A percentile compares a stretch with the other conserved stretches of the same genome.
Conservation (phyloP, 495 filamentous ascomycete species). For the Penicillium riverlandense region DNA sequence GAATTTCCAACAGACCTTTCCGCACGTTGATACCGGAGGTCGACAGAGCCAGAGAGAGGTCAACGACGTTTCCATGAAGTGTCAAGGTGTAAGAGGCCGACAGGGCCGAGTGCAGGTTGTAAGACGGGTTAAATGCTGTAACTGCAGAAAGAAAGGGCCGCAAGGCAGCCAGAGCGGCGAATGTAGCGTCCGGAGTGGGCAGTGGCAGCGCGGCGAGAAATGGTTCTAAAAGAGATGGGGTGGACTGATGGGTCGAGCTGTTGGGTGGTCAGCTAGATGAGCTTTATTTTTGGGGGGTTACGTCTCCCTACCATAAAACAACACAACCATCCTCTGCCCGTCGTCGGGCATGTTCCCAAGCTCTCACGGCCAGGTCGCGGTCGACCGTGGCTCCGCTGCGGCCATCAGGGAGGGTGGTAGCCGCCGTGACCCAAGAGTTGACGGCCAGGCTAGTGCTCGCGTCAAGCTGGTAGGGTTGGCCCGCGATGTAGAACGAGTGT, state of each 20-base stretch:
- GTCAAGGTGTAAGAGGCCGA: constrained; percentile 75
- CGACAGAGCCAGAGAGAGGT: constrained; percentile 69
- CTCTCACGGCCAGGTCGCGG: constrained; percentile 65
- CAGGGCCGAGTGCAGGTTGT: constrained; percentile 73
- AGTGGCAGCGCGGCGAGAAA: constrained; percentile 77
- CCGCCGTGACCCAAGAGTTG: constrained; percentile 86
- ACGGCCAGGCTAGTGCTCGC: constrained; percentile 89
- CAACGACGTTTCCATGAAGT: constrained; percentile 69
- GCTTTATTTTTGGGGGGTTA: constrained; percentile 8
- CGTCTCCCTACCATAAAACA: constrained; percentile 58
- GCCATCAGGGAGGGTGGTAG: constrained; percentile 57
- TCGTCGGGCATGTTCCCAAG: constrained; percentile 94
- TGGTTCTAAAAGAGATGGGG: constrained; percentile 74
- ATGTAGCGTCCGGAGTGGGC: constrained; percentile 62
- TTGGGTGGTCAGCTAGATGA: not conserved
- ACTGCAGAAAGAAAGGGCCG: constrained; percentile 81
- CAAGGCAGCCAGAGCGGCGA: constrained; percentile 68
- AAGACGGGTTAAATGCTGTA: constrained; percentile 82
- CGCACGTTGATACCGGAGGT: constrained; percentile 81
- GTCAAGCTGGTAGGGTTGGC: constrained; percentile 75
- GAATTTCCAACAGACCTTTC: constrained; percentile 75
- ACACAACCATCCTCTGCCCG: constrained; percentile 96
- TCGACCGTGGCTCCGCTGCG: constrained; percentile 72
- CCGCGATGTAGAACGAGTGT: constrained; percentile 80
- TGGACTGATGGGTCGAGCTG: constrained; percentile 82